Evolutionary conservation across 371 early-diverging fungal genomes (phyloP).

Genomic region (Aphelidium insulamus): DNA sequence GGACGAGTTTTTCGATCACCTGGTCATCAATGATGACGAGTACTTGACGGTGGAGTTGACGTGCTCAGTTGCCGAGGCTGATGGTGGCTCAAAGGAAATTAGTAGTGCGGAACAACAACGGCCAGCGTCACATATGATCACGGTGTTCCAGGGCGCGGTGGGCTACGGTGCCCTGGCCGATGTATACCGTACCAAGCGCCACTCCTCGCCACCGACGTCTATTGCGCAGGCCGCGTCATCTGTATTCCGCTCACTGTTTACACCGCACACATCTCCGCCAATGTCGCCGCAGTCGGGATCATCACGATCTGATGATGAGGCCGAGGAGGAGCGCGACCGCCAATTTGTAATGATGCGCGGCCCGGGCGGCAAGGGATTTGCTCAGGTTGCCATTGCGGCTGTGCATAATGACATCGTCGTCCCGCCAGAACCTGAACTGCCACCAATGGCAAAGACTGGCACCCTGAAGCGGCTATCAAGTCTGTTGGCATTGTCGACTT

Average conservation of each 20-base stretch:
- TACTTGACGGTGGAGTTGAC: slow-evolving; percentile 60
- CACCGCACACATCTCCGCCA: too few relatives aligned
- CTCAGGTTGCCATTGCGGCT: slow-evolving; percentile 37
- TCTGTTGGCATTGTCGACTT: slow-evolving; percentile 4
- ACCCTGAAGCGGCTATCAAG: slow-evolving; percentile 8
- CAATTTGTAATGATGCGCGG: slow-evolving; percentile 72
- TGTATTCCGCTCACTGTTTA: too few relatives aligned
- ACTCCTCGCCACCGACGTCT: slow-evolving; percentile 17
- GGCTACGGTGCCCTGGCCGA: slow-evolving; percentile 39
- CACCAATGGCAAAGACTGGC: slow-evolving; percentile 4
- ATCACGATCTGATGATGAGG: slow-evolving; percentile 9
- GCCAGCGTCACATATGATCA: slow-evolving; percentile 25
- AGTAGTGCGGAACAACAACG: slow-evolving; percentile 6
- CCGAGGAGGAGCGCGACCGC: slow-evolving; percentile 27
- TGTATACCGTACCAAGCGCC: slow-evolving; percentile 40
- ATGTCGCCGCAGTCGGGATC: too few relatives aligned
- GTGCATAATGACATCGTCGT: slow-evolving; percentile 6
- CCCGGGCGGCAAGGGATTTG: slow-evolving; percentile 59
- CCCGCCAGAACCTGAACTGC: slow-evolving; percentile 5
- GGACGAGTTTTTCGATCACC: slow-evolving; percentile 47
- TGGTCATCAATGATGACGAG: slow-evolving; percentile 43
- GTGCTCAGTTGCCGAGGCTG: slow-evolving; percentile 13
- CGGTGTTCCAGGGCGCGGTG: slow-evolving; percentile 59
- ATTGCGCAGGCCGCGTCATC: too few relatives aligned
- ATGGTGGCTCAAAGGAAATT: not conserved